Base-by-base conservation (phyloP, 2,329 filamentous ascomycete genomes). In the Phyllosticta paracitricarpa region DNA sequence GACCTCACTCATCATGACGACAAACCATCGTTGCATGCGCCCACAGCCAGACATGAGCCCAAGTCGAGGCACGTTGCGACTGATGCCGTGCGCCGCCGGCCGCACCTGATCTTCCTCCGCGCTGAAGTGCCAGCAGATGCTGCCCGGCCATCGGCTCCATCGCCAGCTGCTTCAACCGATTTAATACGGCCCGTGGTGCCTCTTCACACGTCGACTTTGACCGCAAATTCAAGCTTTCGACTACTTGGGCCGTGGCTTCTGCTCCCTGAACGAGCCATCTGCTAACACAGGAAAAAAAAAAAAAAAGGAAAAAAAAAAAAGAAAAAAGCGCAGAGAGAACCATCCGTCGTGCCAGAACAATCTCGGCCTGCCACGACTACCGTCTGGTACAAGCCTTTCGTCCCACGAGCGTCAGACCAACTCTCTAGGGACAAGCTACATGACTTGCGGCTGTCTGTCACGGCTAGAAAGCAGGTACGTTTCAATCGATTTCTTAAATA, bases 301-400 rank as follows among this genome's bases (percentile, higher is more conserved):
- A 22, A 2, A 14, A n/a, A n/a, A 48, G 14, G n/a, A 48, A 48
- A n/a, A n/a, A 48, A n/a, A 48, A 48, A 48, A n/a, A n/a, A 48
- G 6, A 48, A 48, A 48, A 48, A 17, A 48, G 14, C 40, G 40
- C 40, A 48, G n/a, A 48, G 17, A 48, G 14, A 14, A 48, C 40
- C 40, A 48, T 48, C n/a, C 28, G 51, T 35, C 55, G 54, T 52
- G 58, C 58, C 58, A 60, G 58, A 56, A 51, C 58, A 48, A 26
- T 56, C 58, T 60, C 58, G 58, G 58, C 51, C 58, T 28, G 58
- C 58, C 58, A 60, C 53, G n/a, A 22, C 14, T 33, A 30, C 40
- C 40, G 40, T 48, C 40, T 48, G 40, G 40, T 48, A 48, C 40
- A 40, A 40, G 35, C 35, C 35, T 12, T 40, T 40, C 35, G 40